Conservation (phyloP, 768 basidiomycete species). For the Boletus speciosus region DNA sequence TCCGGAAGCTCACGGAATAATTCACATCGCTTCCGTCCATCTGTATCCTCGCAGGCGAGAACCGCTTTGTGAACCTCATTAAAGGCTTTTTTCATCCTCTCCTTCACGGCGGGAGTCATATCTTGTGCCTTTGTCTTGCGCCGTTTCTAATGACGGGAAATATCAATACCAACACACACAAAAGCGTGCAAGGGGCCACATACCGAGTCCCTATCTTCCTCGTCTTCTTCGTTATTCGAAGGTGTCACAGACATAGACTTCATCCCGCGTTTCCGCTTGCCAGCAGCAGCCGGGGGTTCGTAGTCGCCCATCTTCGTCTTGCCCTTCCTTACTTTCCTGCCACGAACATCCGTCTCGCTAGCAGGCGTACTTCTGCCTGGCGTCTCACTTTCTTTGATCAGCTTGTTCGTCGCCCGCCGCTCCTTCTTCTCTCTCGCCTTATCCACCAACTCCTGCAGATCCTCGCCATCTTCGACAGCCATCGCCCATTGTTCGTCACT, state of each 20-base stretch:
- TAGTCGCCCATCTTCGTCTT: slow-evolving; percentile 59
- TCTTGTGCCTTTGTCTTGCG: slow-evolving; percentile 72
- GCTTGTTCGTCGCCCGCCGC: slow-evolving; percentile 55
- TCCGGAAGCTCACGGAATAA: slow-evolving; percentile 87
- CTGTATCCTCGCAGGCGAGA: slow-evolving; percentile 63
- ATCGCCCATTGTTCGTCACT: slow-evolving; percentile 92
- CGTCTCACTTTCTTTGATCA: slow-evolving; percentile 54
- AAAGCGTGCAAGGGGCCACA: slow-evolving; percentile 22
- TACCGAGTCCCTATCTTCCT: slow-evolving; percentile 72
- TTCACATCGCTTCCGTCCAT: slow-evolving; percentile 77
- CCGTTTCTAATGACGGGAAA: slow-evolving; percentile 59
- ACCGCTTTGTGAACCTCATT: slow-evolving; percentile 74
- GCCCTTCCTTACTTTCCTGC: slow-evolving; percentile 54
- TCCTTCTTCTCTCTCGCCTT: slow-evolving; percentile 62
- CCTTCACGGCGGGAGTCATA: slow-evolving; percentile 53
- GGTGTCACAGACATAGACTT: slow-evolving; percentile 78
- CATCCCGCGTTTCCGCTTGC: slow-evolving; percentile 72
- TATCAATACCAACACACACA: neutral
- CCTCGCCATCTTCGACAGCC: slow-evolving; percentile 81
- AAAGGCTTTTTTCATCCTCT: slow-evolving; percentile 83
- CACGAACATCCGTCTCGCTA: slow-evolving; percentile 55
- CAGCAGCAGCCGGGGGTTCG: slow-evolving; percentile 39
- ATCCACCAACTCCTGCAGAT: slow-evolving; percentile 70
- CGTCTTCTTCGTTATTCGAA: slow-evolving; percentile 68
- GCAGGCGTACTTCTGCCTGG: slow-evolving; percentile 64